Evolutionary conservation across 2,329 filamentous ascomycete genomes (phyloP), one percentile per base, ranked within the genome.

Genomic region (Amylocarpus encephaloides): DNA sequence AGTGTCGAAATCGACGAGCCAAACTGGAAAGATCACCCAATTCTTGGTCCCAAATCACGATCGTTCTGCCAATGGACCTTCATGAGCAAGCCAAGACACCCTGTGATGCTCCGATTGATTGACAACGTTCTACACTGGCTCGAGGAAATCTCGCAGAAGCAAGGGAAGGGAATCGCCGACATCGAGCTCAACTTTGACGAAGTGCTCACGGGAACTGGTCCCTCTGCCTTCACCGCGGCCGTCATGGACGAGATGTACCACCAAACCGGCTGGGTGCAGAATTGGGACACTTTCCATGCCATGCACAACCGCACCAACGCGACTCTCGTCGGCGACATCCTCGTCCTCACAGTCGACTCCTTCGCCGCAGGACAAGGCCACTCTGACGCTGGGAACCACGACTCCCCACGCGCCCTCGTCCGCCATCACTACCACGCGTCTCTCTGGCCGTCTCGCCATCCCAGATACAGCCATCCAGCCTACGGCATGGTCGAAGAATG

Each of bases 41-140:
- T 86, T 30, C 71, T 86, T 0, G 82, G 83, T 12, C 75, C 73
- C 45, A 86, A 86, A 67, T 85, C 78, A 41, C 73, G 74, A 56
- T 86, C 82, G 0, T 86, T 87, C 63, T 86, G 82, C 64, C 83
- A 86, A 60, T 87, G 83, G 83, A 86, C 83, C 0, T 83, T 86
- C 62, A 82, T 84, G 69, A 77, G 77, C 55, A 84, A 84, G 62
- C 82, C 83, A 1, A 71, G 72, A n/a, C 74, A 81, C 15, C 80
- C 80, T 1, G 80, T 86, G 48, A 85, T 86, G 80, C 72, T 86
- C 64, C 69, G 70, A 26, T 71, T 86, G 7, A 77, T 86, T 42
- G 80, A 86, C 64, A 78, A 83, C 59, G 85, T 86, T 62, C 76
- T 86, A 66, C 64, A 68, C 1, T 86, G 82, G 83, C 70, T 86